Evolutionary conservation across 805 yeast genomes (phyloP).

Genomic region (Kluyveromyces siamensis): DNA sequence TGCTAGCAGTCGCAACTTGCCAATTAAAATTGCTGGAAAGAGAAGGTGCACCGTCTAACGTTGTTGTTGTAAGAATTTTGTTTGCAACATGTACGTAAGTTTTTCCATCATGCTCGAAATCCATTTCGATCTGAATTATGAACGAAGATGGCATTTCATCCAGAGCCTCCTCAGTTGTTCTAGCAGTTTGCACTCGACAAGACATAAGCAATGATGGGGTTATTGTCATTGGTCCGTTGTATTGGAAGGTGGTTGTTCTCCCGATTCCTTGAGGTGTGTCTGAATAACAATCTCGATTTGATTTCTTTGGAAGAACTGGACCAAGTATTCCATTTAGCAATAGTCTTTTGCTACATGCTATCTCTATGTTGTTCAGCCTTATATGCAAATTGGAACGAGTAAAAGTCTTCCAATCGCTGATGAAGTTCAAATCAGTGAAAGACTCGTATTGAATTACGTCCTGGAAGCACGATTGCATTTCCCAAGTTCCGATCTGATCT

Average conservation of each 20-base stretch:
- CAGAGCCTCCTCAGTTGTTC: slow-evolving; percentile 8
- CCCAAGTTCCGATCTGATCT: slow-evolving; percentile 16
- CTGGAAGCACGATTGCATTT: slow-evolving; percentile 9
- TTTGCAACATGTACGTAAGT: slow-evolving; percentile 5
- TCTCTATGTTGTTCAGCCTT: background rate
- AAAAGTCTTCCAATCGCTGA: background rate
- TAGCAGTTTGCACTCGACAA: slow-evolving; percentile 6
- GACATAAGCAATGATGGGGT: slow-evolving; percentile 5
- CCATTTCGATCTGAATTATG: slow-evolving; percentile 7
- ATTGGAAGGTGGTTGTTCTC: slow-evolving; percentile 4
- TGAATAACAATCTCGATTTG: slow-evolving; percentile 5
- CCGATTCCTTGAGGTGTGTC: slow-evolving; percentile 12
- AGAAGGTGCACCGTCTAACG: background rate
- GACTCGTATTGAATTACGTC: slow-evolving; percentile 14
- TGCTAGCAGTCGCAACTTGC: background rate
- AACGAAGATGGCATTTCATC: slow-evolving; percentile 7
- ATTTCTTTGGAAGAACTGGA: background rate
- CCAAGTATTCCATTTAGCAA: slow-evolving; percentile 10
- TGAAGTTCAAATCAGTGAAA: slow-evolving; percentile 8
- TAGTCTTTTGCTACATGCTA: background rate
- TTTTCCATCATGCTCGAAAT: slow-evolving; percentile 1
- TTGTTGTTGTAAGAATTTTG: slow-evolving; percentile 6
- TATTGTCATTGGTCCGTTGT: slow-evolving; percentile 4
- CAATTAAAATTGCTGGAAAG: background rate
- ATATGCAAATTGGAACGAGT: background rate